Evolutionary conservation across 306 rosid genomes (phyloP).

Genomic region (Echinosophora koreensis): DNA sequence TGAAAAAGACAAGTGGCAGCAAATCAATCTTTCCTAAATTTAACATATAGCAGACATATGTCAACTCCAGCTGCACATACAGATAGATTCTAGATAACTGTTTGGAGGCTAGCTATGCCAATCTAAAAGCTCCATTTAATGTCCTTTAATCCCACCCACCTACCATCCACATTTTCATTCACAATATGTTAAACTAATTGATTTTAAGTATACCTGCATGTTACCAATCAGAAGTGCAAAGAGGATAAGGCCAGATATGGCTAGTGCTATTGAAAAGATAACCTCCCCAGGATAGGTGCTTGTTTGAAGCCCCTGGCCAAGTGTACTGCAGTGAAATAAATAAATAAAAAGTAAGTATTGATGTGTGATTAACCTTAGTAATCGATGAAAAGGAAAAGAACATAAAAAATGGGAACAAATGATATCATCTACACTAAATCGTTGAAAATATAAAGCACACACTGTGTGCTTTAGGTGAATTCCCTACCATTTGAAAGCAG

Average conservation of each 20-base stretch:
- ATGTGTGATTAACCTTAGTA: background rate
- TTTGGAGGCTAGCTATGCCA: conserved; percentile 15
- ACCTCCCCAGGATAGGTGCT: conserved; percentile 86
- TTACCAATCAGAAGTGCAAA: conserved; percentile 94
- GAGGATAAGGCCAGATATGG: conserved; percentile 83
- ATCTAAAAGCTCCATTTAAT: conserved; percentile 22
- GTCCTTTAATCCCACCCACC: background rate
- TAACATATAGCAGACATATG: background rate
- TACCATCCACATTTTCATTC: conserved; percentile 1
- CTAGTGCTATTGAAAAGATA: conserved; percentile 83
- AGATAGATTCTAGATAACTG: background rate
- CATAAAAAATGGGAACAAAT: conserved; percentile 7
- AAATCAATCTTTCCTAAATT: conserved; percentile 13
- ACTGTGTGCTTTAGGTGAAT: conserved; percentile 16
- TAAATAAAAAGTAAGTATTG: conserved; percentile 18
- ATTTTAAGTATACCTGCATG: conserved; percentile 76
- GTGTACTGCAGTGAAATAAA: conserved; percentile 66
- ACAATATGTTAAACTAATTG: conserved; percentile 6
- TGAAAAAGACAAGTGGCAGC: background rate
- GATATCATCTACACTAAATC: background rate
- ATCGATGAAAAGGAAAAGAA: conserved; percentile 26
- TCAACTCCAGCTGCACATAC: conserved; percentile 9
- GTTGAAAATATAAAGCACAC: background rate
- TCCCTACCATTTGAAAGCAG: background rate
- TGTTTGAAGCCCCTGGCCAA: conserved; percentile 88